Conservation (phyloP, 768 basidiomycete species). For the Serendipita indica region DNA sequence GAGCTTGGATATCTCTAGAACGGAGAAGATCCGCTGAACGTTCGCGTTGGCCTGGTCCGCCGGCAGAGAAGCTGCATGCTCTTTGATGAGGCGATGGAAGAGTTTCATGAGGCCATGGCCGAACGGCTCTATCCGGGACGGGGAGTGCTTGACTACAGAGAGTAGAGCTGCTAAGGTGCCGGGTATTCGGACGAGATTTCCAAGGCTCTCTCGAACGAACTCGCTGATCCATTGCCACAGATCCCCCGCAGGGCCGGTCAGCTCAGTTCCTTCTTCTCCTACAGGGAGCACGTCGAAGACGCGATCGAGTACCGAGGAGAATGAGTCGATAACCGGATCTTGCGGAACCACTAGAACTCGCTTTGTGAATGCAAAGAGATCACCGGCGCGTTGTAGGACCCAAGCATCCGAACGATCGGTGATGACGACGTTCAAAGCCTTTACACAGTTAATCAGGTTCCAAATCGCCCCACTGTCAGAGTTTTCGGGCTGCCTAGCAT, state of each 20-base stretch:
- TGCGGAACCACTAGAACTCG: conserved; percentile 80
- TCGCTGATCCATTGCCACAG: conserved; percentile 18
- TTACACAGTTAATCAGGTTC: conserved; percentile 65
- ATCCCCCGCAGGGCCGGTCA: conserved; percentile 12
- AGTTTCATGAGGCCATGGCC: conserved; percentile 62
- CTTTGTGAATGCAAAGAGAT: conserved; percentile 70
- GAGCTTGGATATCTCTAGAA: conserved; percentile 73
- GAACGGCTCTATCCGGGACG: conserved; percentile 76
- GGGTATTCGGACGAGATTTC: conserved; percentile 28
- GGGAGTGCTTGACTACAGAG: conserved; percentile 62
- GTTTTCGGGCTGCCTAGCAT: conserved; percentile 43
- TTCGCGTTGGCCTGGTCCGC: conserved; percentile 24
- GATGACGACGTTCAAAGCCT: conserved; percentile 76
- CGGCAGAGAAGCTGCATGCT: conserved; percentile 50
- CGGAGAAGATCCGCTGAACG: conserved; percentile 53
- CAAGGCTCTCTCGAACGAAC: conserved; percentile 14
- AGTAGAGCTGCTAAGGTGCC: conserved; percentile 79
- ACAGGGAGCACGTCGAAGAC: conserved; percentile 59
- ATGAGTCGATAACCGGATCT: conserved; percentile 56
- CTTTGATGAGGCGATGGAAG: conserved; percentile 71
- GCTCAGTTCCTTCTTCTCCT: conserved; percentile 46
- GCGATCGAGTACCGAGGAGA: conserved; percentile 71
- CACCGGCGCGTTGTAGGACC: conserved; percentile 54
- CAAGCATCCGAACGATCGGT: conserved; percentile 72
- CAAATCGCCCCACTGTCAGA: conserved; percentile 24